phyloP scores from a whole-genome alignment of 108 stramenopile species.

The Skeletonema menzelii region DNA sequence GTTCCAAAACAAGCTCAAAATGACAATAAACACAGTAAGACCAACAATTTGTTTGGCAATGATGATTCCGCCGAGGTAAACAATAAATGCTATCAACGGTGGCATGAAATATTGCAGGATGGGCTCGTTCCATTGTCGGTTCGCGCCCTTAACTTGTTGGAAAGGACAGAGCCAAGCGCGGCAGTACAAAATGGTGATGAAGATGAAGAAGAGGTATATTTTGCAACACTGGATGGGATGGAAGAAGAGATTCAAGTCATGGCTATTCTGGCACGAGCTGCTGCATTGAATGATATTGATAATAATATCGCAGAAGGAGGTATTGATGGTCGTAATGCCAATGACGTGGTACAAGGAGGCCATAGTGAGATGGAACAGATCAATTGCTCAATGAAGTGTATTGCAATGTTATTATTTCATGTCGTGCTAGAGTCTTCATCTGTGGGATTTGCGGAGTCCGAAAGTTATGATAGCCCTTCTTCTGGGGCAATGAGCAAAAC shows the following conservation, averaged over 20 bases:
- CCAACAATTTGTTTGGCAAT: neutral
- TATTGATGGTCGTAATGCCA: neutral
- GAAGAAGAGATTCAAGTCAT: constrained; percentile 50
- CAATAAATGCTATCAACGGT: constrained; percentile 33
- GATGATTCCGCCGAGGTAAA: constrained; percentile 17
- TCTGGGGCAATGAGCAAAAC: neutral
- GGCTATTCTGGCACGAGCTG: constrained; percentile 44
- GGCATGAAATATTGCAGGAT: constrained; percentile 44
- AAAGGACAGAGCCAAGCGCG: neutral
- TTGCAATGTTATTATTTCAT: constrained; percentile 47
- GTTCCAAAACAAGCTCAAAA: neutral
- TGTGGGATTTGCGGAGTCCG: constrained; percentile 5
- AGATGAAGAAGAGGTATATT: constrained; percentile 43
- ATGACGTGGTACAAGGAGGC: neutral
- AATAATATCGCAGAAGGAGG: neutral
- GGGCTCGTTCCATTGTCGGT: constrained; percentile 36
- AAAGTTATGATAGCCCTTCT: neutral
- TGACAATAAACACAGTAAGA: neutral
- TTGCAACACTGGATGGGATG: constrained; percentile 39
- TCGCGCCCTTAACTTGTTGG: constrained; percentile 30
- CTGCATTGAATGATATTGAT: constrained; percentile 21
- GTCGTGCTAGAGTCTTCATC: constrained; percentile 40
- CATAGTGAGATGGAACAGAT: constrained; percentile 41
- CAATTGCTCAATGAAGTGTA: constrained; percentile 48
- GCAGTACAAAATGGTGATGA: neutral